These are phyloP conservation scores for Starmerella roubikii DNA, from an alignment of 805 yeast genomes.

Conservation along the genomic window DNA sequence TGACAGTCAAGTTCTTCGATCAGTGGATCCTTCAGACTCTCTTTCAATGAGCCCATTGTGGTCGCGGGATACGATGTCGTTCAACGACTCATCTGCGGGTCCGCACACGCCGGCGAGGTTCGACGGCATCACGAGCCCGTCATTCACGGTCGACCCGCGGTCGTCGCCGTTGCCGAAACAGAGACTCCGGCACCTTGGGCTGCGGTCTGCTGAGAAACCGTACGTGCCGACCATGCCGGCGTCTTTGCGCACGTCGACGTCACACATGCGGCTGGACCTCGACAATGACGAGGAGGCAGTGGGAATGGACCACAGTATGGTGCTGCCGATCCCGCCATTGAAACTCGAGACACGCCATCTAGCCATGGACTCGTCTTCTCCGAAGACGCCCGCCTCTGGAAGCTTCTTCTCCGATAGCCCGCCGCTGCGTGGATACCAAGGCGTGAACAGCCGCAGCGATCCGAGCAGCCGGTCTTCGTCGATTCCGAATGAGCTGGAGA, in stretches of 20 bases:
- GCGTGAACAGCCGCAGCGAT: no score
- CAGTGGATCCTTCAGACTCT: constrained; percentile 14
- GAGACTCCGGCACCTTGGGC: constrained; percentile 7
- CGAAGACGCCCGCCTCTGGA: constrained; percentile 3
- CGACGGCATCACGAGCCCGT: constrained; percentile 1
- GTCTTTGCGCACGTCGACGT: not conserved
- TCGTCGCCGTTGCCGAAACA: constrained; percentile 11
- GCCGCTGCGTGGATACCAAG: not conserved
- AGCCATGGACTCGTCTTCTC: constrained; percentile 1
- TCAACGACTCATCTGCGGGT: constrained; percentile 3
- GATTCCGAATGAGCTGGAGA: not conserved
- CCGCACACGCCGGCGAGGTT: constrained; percentile 9
- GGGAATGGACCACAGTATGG: no score
- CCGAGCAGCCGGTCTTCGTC: no score
- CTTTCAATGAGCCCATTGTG: constrained; percentile 10
- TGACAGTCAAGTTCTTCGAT: constrained; percentile 4
- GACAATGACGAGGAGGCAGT: no score
- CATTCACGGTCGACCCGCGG: constrained; percentile 8
- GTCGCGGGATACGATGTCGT: constrained; percentile 1
- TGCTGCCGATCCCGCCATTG: constrained; percentile 6
- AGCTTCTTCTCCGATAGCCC: not conserved
- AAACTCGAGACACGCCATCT: constrained; percentile 9
- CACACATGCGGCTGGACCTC: not conserved
- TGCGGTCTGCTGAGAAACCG: not conserved
- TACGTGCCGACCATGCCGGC: not conserved